Evolutionary conservation across 2,329 filamentous ascomycete genomes (phyloP).

Genomic region (Phialophora expanda): DNA sequence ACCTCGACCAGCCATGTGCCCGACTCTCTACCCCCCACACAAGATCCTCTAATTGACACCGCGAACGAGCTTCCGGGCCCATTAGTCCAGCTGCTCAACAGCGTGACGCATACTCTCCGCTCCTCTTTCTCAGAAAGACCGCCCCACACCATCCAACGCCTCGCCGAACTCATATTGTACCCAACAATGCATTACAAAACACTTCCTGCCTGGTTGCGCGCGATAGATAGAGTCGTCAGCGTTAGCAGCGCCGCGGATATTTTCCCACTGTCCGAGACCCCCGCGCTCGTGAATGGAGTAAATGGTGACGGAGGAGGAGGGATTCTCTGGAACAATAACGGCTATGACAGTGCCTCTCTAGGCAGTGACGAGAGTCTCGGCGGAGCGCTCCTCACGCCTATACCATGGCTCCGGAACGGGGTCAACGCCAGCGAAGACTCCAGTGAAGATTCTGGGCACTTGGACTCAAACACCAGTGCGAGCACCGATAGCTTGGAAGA

Average conservation of each 20-base stretch:
- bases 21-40: constrained; percentile 50
- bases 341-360: constrained; percentile 49
- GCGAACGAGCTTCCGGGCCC: constrained; percentile 63
- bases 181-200: constrained; percentile 81
- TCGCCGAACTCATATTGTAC: constrained; percentile 80
- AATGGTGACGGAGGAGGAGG: constrained; percentile 62
- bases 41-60: constrained; percentile 50
- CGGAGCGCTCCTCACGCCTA: constrained; percentile 88
- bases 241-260: constrained; percentile 81
- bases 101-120: constrained; percentile 65
- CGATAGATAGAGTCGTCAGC: constrained; percentile 85
- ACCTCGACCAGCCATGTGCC: constrained; percentile 49
- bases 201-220: constrained; percentile 83
- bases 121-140: constrained; percentile 74
- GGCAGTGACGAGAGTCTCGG: constrained; percentile 89
- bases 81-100: constrained; percentile 65
- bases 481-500: constrained; percentile 31
- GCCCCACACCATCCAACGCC: constrained; percentile 89
- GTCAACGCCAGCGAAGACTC: constrained; percentile 42
- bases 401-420: constrained; percentile 75
- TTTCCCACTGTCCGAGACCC: constrained; percentile 74
- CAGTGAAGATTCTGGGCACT: constrained; percentile 28
- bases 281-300: constrained; percentile 60
- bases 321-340: constrained; percentile 45
- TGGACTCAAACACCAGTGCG: constrained; percentile 25